phyloP scores from a whole-genome alignment of 2,329 filamentous ascomycete species.

The Alternaria infectoria region DNA sequence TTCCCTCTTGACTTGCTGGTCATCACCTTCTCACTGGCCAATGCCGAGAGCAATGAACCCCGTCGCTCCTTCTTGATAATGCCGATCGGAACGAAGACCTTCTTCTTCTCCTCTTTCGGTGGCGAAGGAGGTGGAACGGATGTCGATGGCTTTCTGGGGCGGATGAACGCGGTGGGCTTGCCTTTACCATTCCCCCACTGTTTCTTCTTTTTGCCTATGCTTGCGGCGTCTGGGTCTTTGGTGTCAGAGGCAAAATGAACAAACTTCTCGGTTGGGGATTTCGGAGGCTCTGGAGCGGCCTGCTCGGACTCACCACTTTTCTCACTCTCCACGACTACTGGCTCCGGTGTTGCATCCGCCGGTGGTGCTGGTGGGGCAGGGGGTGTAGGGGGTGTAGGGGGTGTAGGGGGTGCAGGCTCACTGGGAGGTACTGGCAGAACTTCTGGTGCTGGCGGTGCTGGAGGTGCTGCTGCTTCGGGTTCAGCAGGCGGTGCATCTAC shows the following conservation, averaged over 20 bases:
- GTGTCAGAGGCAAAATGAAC: conserved; percentile 49
- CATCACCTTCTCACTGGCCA: conserved; percentile 31
- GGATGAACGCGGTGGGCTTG: conserved; percentile 42
- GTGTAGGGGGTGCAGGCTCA: conserved; percentile 14
- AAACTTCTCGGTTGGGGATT: conserved; percentile 40
- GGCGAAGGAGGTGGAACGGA: conserved; percentile 21
- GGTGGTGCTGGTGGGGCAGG: conserved; percentile 20
- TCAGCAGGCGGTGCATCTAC: neutral
- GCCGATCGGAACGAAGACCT: conserved; percentile 17
- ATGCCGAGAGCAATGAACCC: conserved; percentile 24
- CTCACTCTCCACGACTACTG: conserved; percentile 26
- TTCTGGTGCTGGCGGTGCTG: conserved; percentile 16
- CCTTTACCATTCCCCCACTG: conserved; percentile 31
- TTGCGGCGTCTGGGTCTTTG: conserved; percentile 44
- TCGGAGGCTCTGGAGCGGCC: conserved; percentile 40
- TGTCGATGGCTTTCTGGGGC: conserved; percentile 35
- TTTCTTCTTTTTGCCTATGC: conserved; percentile 37
- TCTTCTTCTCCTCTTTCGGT: conserved; percentile 42
- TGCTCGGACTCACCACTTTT: conserved; percentile 49
- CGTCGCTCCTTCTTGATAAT: conserved; percentile 30
- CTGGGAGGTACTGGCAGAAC: conserved; percentile 8
- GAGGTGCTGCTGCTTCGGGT: conserved; percentile 8
- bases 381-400: conserved; percentile 13
- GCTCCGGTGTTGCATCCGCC: neutral
- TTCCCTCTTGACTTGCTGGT: conserved; percentile 32